These are phyloP conservation scores for Strobilomyces echinocephalus DNA, from an alignment of 768 basidiomycete genomes.

Conservation along the genomic window DNA sequence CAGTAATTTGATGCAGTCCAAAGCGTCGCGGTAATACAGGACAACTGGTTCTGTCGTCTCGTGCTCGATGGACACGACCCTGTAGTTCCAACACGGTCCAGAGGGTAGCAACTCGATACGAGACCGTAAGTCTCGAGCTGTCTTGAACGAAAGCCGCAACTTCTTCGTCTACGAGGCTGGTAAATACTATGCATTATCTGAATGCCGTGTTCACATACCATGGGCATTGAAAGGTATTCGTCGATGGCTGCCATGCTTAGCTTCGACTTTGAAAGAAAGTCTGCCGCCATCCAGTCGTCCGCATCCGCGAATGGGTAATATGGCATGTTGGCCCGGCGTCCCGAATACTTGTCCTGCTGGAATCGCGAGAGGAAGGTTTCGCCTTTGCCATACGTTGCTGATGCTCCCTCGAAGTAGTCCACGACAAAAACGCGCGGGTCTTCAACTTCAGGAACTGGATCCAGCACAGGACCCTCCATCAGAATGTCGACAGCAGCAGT, in stretches of 20 bases:
- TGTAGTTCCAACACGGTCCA: conserved; percentile 25
- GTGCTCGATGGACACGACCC: conserved; percentile 2
- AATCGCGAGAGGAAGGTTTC: neutral
- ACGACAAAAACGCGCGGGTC: neutral
- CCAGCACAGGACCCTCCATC: no score
- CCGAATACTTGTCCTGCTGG: neutral
- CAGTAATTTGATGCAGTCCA: conserved; percentile 23
- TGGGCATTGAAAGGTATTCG: neutral
- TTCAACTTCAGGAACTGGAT: neutral
- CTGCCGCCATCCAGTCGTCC: conserved; percentile 30
- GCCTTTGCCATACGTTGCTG: neutral
- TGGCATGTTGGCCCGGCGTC: neutral
- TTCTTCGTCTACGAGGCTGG: neutral
- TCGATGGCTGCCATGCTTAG: conserved; percentile 30
- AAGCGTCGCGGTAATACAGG: conserved; percentile 7
- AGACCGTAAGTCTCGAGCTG: conserved; percentile 23
- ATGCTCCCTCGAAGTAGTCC: neutral
- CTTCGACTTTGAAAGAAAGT: conserved; percentile 23
- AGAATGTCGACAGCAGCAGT: no score
- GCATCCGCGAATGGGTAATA: conserved; percentile 34
- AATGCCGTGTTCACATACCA: conserved; percentile 17
- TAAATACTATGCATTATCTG: no score
- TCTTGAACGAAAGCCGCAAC: conserved; percentile 17
- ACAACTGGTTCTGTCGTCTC: conserved; percentile 12
- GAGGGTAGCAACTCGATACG: conserved; percentile 23